These are phyloP conservation scores for Isabelozyma pseudorhagii DNA, from an alignment of 805 yeast species.

Conservation along the genomic window DNA sequence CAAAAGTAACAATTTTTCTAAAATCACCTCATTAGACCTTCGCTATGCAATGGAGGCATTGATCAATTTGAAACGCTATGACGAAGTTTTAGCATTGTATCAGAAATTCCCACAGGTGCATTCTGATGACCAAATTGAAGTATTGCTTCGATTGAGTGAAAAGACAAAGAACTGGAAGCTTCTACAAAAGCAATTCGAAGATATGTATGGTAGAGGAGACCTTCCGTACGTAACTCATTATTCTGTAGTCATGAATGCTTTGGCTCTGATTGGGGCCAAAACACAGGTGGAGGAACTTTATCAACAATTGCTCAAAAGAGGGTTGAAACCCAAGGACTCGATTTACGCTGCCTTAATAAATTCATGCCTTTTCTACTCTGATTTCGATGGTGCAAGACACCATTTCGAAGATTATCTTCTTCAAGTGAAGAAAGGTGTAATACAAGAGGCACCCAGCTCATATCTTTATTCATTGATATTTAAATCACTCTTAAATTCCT, in stretches of 20 bases:
- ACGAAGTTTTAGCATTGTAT: conserved; percentile 27
- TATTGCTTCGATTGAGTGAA: conserved; percentile 46
- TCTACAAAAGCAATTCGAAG: conserved; percentile 56
- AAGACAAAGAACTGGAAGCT: conserved; percentile 48
- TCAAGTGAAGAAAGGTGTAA: conserved; percentile 13
- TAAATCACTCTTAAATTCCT: conserved; percentile 18
- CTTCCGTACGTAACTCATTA: conserved; percentile 56
- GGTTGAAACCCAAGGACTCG: conserved; percentile 43
- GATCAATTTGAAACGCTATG: conserved; percentile 14
- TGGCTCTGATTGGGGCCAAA: conserved; percentile 49
- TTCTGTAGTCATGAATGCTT: conserved; percentile 56
- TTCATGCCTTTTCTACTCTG: conserved; percentile 33
- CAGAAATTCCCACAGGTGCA: conserved; percentile 38
- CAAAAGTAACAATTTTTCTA: conserved; percentile 8
- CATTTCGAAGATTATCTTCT: conserved; percentile 21
- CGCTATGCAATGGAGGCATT: conserved; percentile 29
- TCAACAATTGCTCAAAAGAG: conserved; percentile 42
- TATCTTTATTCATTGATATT: conserved; percentile 27
- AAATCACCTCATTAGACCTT: conserved; percentile 17
- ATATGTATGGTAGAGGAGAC: conserved; percentile 50
- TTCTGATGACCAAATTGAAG: conserved; percentile 45
- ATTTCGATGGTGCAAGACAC: conserved; percentile 28
- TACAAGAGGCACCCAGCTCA: conserved; percentile 15
- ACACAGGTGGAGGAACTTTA: conserved; percentile 49
- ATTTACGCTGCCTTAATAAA: conserved; percentile 46